phyloP scores from a whole-genome alignment of 805 yeast genomes.

The Candida pini region DNA sequence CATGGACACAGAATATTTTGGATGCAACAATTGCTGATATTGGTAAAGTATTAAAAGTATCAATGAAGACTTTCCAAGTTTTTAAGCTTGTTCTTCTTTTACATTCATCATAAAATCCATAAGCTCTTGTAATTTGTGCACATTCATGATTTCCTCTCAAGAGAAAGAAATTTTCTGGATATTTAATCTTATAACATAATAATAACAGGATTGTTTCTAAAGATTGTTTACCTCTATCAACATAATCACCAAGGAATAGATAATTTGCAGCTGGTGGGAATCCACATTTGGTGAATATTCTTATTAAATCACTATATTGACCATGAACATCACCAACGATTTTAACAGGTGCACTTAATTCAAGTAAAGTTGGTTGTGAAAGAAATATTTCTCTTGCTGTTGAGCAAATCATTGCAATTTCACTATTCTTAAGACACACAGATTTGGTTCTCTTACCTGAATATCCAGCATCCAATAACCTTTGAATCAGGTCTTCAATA shows the following conservation, averaged over 20 bases:
- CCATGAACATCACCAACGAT: slow-evolving; percentile 96
- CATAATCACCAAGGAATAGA: slow-evolving; percentile 92
- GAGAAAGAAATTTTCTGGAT: slow-evolving; percentile 92
- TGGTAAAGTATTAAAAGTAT: slow-evolving; percentile 92
- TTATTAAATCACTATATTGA: slow-evolving; percentile 84
- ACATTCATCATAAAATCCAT: slow-evolving; percentile 98
- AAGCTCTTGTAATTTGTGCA: slow-evolving; percentile 93
- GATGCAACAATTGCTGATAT: slow-evolving; percentile 94
- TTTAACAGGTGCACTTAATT: slow-evolving; percentile 80
- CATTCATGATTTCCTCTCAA: slow-evolving; percentile 96
- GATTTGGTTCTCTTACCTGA: slow-evolving; percentile 88
- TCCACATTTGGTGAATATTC: slow-evolving; percentile 93
- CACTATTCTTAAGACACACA: slow-evolving; percentile 84
- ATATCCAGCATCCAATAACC: slow-evolving; percentile 92
- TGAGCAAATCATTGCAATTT: slow-evolving; percentile 80
- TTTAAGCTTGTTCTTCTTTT: slow-evolving; percentile 88
- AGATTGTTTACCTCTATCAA: slow-evolving; percentile 95
- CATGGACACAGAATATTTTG: slow-evolving; percentile 88
- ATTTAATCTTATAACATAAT: slow-evolving; percentile 90
- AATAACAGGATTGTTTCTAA: slow-evolving; percentile 84
- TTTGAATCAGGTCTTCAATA: slow-evolving; percentile 85
- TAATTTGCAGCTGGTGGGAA: slow-evolving; percentile 94
- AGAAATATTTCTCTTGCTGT: slow-evolving; percentile 85
- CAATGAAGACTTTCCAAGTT: slow-evolving; percentile 90
- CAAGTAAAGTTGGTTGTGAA: slow-evolving; percentile 85